These are phyloP conservation scores for Grosmannia clavigera DNA, from an alignment of 2,329 filamentous ascomycete species.

Conservation along the genomic window DNA sequence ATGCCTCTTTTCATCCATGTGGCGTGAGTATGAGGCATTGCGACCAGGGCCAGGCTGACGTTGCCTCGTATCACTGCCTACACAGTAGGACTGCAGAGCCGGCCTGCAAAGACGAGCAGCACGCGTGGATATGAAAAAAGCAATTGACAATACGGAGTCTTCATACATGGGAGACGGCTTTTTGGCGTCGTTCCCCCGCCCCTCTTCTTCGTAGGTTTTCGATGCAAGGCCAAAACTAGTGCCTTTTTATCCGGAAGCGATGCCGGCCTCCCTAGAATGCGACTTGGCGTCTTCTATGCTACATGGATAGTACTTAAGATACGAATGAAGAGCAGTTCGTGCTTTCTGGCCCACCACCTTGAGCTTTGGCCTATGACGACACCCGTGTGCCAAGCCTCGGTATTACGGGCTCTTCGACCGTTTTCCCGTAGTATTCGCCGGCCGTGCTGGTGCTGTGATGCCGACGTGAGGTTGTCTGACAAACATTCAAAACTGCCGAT, in stretches of 20 bases:
- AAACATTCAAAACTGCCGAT: too few species aligned
- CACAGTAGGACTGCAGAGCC: background rate
- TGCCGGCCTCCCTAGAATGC: conserved; percentile 1
- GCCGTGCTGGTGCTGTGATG: too few species aligned
- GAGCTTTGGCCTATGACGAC: background rate
- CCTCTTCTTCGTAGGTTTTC: background rate
- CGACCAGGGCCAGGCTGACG: too few species aligned
- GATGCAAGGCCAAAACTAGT: background rate
- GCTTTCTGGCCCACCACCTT: background rate
- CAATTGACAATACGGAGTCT: background rate
- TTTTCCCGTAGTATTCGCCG: too few species aligned
- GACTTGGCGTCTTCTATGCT: background rate
- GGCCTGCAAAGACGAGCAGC: background rate
- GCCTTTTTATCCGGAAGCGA: background rate
- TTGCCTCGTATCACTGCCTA: too few species aligned
- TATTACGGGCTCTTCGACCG: too few species aligned
- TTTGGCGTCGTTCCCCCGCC: background rate
- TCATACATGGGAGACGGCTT: background rate
- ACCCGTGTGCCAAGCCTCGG: too few species aligned
- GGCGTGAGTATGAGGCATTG: background rate
- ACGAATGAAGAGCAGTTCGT: background rate
- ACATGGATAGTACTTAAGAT: background rate
- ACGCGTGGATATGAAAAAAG: background rate
- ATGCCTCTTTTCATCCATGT: background rate
- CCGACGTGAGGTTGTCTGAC: too few species aligned